Evolutionary conservation across 1,284 basidiomycete species (phyloP).

Genomic region (Boletus mariae): DNA sequence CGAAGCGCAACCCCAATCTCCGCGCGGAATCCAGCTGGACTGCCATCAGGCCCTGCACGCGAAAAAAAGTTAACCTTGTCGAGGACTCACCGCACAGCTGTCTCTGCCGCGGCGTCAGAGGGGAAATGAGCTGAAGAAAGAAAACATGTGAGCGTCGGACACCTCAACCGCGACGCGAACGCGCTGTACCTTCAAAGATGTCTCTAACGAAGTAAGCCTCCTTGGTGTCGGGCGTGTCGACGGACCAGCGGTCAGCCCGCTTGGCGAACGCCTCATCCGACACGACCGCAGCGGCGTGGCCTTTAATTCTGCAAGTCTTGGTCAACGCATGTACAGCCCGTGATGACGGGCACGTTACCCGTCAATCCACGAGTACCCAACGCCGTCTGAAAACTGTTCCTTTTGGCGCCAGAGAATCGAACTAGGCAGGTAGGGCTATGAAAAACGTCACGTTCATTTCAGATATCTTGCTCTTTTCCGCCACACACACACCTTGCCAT

Average conservation of each 20-base stretch:
- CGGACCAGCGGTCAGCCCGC: slow-evolving; percentile 74
- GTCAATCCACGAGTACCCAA: slow-evolving; percentile 99
- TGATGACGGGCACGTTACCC: slow-evolving; percentile 51
- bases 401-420: slow-evolving; percentile 99
- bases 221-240: slow-evolving; percentile 91
- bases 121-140: slow-evolving; percentile 70
- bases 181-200: slow-evolving; percentile 76
- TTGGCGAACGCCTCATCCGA: slow-evolving; percentile 82
- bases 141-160: slow-evolving; percentile 4
- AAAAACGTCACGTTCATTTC: neutral
- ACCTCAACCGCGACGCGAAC: slow-evolving; percentile 19
- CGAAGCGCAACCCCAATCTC: slow-evolving; percentile 93
- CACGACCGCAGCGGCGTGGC: slow-evolving; percentile 72
- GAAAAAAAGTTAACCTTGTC: slow-evolving; percentile 18
- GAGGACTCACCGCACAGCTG: slow-evolving; percentile 80
- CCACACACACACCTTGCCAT: slow-evolving; percentile 62
- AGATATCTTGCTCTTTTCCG: neutral
- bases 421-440: slow-evolving; percentile 86
- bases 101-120: slow-evolving; percentile 79
- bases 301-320: slow-evolving; percentile 70
- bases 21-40: slow-evolving; percentile 83
- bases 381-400: slow-evolving; percentile 99
- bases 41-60: slow-evolving; percentile 9
- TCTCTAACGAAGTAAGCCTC: slow-evolving; percentile 96
- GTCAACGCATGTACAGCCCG: neutral